Evolutionary conservation across 2,329 filamentous ascomycete species (phyloP).

Genomic region (Penicillium digitatum): DNA sequence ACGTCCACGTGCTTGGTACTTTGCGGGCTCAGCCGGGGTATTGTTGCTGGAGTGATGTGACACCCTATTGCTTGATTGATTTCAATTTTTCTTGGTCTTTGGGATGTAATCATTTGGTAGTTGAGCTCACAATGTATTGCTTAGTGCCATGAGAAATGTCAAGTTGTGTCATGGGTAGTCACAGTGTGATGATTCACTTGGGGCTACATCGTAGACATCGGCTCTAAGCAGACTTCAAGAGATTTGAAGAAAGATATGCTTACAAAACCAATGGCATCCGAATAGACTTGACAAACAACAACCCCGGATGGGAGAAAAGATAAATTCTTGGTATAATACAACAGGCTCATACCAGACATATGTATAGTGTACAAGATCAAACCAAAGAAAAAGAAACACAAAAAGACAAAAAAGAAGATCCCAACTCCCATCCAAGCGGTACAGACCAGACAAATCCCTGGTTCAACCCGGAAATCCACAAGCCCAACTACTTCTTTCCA

Average conservation of each 20-base stretch:
- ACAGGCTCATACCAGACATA: conserved; percentile 11
- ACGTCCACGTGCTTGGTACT: no score
- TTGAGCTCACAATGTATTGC: no score
- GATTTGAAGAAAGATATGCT: not conserved
- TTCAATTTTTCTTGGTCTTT: no score
- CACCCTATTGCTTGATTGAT: no score
- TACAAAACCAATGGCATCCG: not conserved
- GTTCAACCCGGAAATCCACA: not conserved
- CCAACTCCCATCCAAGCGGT: conserved; percentile 20
- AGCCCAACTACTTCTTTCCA: conserved; percentile 33
- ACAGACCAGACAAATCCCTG: not conserved
- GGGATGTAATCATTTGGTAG: no score
- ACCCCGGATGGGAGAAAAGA: not conserved
- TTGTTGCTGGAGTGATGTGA: no score
- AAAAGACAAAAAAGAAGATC: conserved; percentile 7
- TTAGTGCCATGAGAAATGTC: no score
- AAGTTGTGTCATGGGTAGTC: no score
- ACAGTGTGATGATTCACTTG: no score
- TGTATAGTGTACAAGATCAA: conserved; percentile 25
- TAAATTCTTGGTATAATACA: conserved; percentile 14
- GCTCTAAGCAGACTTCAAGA: no score
- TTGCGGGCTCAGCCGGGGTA: no score
- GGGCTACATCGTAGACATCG: no score
- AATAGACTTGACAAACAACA: not conserved
- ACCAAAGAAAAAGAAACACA: not conserved